phyloP scores from a whole-genome alignment of 345 rosid species.

The Rhizophora mangle region DNA sequence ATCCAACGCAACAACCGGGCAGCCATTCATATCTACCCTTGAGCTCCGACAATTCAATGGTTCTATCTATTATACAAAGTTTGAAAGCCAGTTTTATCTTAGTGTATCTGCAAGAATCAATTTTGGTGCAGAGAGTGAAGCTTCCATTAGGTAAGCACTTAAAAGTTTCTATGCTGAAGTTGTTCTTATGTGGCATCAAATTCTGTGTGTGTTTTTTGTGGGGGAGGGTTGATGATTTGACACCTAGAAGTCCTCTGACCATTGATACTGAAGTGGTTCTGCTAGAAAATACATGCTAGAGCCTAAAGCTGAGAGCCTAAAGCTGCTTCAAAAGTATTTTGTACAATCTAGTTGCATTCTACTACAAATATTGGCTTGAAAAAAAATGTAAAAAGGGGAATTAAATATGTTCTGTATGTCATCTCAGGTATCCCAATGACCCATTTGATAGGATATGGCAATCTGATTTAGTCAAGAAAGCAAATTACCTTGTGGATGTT shows the following conservation, averaged over 20 bases:
- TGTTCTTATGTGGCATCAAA: not conserved
- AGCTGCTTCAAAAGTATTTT: not conserved
- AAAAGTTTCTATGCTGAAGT: not conserved
- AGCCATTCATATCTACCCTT: conserved; percentile 95
- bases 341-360: not conserved
- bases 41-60: conserved; percentile 97
- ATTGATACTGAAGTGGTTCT: conserved; percentile 2
- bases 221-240: not conserved
- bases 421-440: conserved; percentile 87
- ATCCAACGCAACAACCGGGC: conserved; percentile 95
- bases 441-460: conserved; percentile 96
- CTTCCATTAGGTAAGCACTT: conserved; percentile 63
- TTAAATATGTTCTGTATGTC: conserved; percentile 3
- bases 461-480: conserved; percentile 70
- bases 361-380: not conserved
- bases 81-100: conserved; percentile 67
- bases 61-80: conserved; percentile 61
- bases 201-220: not conserved
- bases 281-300: not conserved
- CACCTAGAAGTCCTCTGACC: not conserved
- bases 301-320: too few species aligned
- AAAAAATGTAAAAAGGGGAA: not conserved
- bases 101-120: conserved; percentile 85
- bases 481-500: conserved; percentile 94
- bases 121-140: conserved; percentile 86